A percentile compares a stretch with the other conserved stretches of the same genome.
Conservation (phyloP, 495 filamentous ascomycete genomes). For the Beverwykella pulmonaria region DNA sequence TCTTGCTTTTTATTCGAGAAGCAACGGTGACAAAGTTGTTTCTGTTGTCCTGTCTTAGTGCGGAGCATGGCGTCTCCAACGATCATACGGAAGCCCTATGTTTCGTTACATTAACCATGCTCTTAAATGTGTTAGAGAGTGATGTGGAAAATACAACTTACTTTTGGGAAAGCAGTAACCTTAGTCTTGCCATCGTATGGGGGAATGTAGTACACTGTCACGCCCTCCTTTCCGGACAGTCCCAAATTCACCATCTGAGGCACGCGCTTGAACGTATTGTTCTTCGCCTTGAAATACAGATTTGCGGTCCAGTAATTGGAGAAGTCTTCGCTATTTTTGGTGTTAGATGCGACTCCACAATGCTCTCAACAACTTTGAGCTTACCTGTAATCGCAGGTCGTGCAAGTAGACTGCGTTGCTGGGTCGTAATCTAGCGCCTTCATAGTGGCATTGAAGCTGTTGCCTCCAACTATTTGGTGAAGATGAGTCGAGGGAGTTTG, state of each 20-base stretch:
- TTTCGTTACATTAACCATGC: background rate
- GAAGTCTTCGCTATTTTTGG: conserved; percentile 22
- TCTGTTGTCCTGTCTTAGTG: conserved; percentile 18
- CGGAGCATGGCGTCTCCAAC: conserved; percentile 26
- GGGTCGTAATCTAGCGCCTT: conserved; percentile 23
- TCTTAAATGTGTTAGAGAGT: background rate
- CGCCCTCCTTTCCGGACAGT: conserved; percentile 20
- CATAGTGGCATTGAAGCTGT: conserved; percentile 31
- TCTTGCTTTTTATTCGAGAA: conserved; percentile 48
- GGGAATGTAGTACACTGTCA: conserved; percentile 36
- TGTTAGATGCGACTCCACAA: background rate
- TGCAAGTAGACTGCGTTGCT: conserved; percentile 19
- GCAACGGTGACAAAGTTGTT: conserved; percentile 53
- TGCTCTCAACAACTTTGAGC: background rate
- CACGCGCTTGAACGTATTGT: conserved; percentile 34
- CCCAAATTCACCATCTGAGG: conserved; percentile 34
- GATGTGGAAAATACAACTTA: background rate
- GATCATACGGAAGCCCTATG: conserved; percentile 35
- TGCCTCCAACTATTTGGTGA: conserved; percentile 33
- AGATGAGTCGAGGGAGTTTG: conserved; percentile 20
- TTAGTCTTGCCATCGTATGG: conserved; percentile 37
- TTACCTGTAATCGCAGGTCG: conserved; percentile 27
- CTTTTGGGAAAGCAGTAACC: conserved; percentile 29
- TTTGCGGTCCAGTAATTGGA: conserved; percentile 36
- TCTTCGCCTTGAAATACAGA: conserved; percentile 35